Evolutionary conservation across 352 stramenopile genomes (phyloP), one percentile per base, ranked within the genome.

Genomic region (Phytophthora cactorum): DNA sequence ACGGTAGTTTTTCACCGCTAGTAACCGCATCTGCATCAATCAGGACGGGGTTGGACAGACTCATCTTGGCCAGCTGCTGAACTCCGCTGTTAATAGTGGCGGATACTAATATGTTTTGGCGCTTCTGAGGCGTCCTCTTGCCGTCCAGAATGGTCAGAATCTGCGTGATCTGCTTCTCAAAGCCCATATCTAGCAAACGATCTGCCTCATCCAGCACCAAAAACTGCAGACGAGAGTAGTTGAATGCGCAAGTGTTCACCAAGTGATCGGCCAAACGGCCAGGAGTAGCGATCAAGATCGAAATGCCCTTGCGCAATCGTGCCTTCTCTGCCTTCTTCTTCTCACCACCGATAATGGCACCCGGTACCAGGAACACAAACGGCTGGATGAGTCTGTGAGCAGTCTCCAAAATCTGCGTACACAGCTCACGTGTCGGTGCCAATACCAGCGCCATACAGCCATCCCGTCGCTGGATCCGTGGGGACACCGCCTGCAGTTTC

Each of bases 131-230:
- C 9, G 83, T 84, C 34, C 91, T 96, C 70, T 98, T 93, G n/a
- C 86, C 83, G 56, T 98, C 97, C 12, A 96, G 91, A 57, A 99
- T 93, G 57, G 75, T 75, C 59, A 99, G 84, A 70, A 99, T 99
- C 49, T 98, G 90, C 49, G 95, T 95, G 79, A 99, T 99, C 77
- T 99, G 96, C 55, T 98, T 98, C 79, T 99, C 97, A 68, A 99
- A 99, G 29, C 97, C 98, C 98, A 99, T 99, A 77, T 99, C 98
- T 14, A 99, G 77, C 93, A 99, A 97, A 36, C 97, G 89, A 92
- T 99, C 98, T 70, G 97, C 97, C 69, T 99, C 98, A 72, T 99
- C 98, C 0, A 99, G 83, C 15, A 99, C 89, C 29, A 99, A 83
- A 80, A 99, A 93, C 43, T 93, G 90, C 34, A 99, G 94, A 29